Evolutionary conservation across 1,284 basidiomycete species (phyloP).

Genomic region (Fomitiporia mediterranea): DNA sequence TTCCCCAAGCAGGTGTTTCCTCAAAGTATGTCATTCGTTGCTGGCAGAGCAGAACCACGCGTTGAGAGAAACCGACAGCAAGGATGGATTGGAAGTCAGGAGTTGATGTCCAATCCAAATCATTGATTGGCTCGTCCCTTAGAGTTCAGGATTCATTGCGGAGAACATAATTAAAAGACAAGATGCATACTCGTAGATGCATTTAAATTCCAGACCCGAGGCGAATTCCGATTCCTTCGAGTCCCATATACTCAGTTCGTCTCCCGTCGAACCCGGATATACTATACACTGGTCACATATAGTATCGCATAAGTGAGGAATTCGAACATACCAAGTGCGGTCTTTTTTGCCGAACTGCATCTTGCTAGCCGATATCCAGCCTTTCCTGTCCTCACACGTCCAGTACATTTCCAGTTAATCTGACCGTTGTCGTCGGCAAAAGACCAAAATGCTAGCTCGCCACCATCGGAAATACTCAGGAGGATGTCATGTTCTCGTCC

Average conservation of each 20-base stretch:
- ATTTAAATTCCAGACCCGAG: constrained; percentile 76
- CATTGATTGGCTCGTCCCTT: constrained; percentile 59
- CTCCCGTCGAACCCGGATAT: constrained; percentile 47
- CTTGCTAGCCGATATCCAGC: constrained; percentile 60
- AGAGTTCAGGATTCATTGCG: not conserved
- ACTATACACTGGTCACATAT: constrained; percentile 37
- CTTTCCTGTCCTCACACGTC: constrained; percentile 69
- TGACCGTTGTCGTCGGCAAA: constrained; percentile 20
- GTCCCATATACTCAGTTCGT: constrained; percentile 91
- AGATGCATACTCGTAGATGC: constrained; percentile 51
- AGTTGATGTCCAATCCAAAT: constrained; percentile 90
- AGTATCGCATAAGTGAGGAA: constrained; percentile 10
- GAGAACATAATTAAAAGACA: not conserved
- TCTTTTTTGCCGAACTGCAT: constrained; percentile 88
- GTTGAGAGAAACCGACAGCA: constrained; percentile 77
- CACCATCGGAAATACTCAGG: constrained; percentile 67
- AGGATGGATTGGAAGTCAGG: constrained; percentile 85
- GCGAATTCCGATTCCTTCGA: constrained; percentile 92
- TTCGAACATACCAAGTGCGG: constrained; percentile 58
- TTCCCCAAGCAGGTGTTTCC: constrained; percentile 73
- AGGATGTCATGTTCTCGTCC: constrained; percentile 61
- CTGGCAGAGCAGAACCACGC: constrained; percentile 79
- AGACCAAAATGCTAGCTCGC: constrained; percentile 81
- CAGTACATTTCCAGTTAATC: constrained; percentile 61
- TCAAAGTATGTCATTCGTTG: constrained; percentile 88